Base-by-base conservation (phyloP, 2,329 filamentous ascomycete genomes). In the Sporothrix humicola region DNA sequence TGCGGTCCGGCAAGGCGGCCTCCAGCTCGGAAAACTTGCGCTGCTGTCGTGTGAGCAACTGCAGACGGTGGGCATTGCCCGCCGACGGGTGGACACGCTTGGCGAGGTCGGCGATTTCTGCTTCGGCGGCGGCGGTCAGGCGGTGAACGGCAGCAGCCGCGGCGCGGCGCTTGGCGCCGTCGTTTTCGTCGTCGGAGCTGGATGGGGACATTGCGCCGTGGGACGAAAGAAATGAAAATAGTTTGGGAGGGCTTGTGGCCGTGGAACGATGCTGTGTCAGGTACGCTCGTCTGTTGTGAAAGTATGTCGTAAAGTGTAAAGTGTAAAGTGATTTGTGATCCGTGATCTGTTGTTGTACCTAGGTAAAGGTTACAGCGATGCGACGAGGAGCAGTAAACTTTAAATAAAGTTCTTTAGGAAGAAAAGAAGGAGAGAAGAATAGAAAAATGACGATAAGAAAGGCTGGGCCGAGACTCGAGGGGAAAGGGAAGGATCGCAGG, bases 1-100 rank as follows among this genome's bases (percentile, higher is more conserved):
- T 75, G 74, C 75, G 68, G 44, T 77, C 79, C 37, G 82, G 82
- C 42, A 90, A 82, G 37, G 81, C 82, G 46, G 83, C 82, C 79
- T 89, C 87, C 76, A 85, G 80, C 75, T 86, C 82, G 73, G 84
- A 81, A 76, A 89, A 89, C 71, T 83, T 81, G 72, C 83, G 81
- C 73, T 85, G 81, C 77, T 82, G 81, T 76, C 87, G 83, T 10
- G 87, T 88, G 72, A 82, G 83, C 54, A 82, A 74, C 80, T 88
- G 87, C 84, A 88, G 85, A 46, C 83, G 83, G 79, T 74, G 70
- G 23, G 65, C 74, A 26, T 75, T 71, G 48, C 12, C 52, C 6
- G 73, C 69, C 59, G 71, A 54, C 37, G 74, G 44, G 61, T 65
- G 52, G 15, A 42, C 1, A 48, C 17, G 66, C 42, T 48, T 23